Base-by-base conservation (phyloP, 2,329 filamentous ascomycete species). In the Pyrenophora tritici-repentis region DNA sequence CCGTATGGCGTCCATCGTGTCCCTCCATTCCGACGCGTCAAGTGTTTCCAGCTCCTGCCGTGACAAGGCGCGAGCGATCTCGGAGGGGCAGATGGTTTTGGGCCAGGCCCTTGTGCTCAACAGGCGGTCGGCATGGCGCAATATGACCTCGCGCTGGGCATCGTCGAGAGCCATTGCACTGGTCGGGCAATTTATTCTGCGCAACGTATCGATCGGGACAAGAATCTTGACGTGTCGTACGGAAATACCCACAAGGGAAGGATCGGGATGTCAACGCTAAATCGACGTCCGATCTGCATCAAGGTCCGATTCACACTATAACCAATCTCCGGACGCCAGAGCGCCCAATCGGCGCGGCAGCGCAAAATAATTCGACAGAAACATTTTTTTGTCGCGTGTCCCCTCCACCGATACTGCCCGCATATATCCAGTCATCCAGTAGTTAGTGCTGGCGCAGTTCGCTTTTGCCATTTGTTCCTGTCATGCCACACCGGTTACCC, bases 41-140 rank as follows among this genome's bases (percentile, higher is more conserved):
- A 72, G 38, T 16, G 41, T 44, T 6, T 50, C 34, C 24, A 82
- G 63, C 24, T 82, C 78, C 7, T 63, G 47, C 2, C 50, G 14
- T 12, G 76, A 74, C 7, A 81, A 63, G 1, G 77, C 73, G 20
- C 80, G 73, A 1, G 79, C 78, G 33, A 81, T 72, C 65, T 81
- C 79, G 12, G 79, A 81, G 3, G 79, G 80, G 58, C 80, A 82
- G 54, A 81, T 76, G 0, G 80, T 82, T 60, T 81, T 81, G 9
- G 79, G 80, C 42, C 64, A 70, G 14, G 63, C 57, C 32, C 76
- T 66, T 8, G 59, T 41, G 29, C 53, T 47, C 16, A 77, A 61
- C 18, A 76, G 62, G 24, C 50, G 53, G 31, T 59, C 32, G 38
- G 73, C 59, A 58, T 62, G 63, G 26, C 34, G 24, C 17, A 55